Evolutionary conservation across 2,329 filamentous ascomycete genomes (phyloP).

Genomic region (Scedosporium apiospermum): DNA sequence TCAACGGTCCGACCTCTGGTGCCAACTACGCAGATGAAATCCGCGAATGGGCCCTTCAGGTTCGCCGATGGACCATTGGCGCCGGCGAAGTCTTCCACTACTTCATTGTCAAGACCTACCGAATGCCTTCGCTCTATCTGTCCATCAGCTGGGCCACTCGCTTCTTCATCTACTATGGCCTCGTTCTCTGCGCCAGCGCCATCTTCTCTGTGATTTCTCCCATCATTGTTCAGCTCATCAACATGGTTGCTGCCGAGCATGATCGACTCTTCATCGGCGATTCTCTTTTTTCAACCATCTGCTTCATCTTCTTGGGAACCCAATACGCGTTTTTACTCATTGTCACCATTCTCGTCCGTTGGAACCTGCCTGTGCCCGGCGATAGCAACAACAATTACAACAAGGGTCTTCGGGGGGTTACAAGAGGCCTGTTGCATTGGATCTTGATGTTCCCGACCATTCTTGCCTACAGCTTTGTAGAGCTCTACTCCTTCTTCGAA

Average conservation of each 20-base stretch:
- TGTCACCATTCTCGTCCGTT: conserved; percentile 4
- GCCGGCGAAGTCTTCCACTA: conserved; percentile 7
- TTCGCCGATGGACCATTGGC: conserved; percentile 6
- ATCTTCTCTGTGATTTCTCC: conserved; percentile 5
- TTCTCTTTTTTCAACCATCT: conserved; percentile 4
- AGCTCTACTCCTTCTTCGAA: conserved; percentile 7
- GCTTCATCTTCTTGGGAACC: conserved; percentile 4
- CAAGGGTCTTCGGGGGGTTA: conserved; percentile 5
- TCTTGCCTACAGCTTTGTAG: conserved; percentile 7
- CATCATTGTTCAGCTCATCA: conserved; percentile 2
- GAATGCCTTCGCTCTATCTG: conserved; percentile 2
- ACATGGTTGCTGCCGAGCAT: conserved; percentile 4
- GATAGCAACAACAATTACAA: conserved; percentile 3
- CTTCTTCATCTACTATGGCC: conserved; percentile 7
- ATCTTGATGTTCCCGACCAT: conserved; percentile 6
- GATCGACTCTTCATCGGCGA: conserved; percentile 6
- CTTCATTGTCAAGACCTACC: conserved; percentile 7
- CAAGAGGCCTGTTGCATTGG: conserved; percentile 6
- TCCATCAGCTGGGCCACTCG: conserved; percentile 6
- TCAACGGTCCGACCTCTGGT: conserved; percentile 6
- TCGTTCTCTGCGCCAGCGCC: conserved; percentile 7
- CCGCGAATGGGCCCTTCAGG: conserved; percentile 5
- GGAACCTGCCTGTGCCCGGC: conserved; percentile 4
- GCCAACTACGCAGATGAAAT: conserved; percentile 6
- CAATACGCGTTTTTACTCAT: conserved; percentile 6